Evolutionary conservation across 805 yeast genomes (phyloP).

Genomic region (Wickerhamiella allomyrinae): DNA sequence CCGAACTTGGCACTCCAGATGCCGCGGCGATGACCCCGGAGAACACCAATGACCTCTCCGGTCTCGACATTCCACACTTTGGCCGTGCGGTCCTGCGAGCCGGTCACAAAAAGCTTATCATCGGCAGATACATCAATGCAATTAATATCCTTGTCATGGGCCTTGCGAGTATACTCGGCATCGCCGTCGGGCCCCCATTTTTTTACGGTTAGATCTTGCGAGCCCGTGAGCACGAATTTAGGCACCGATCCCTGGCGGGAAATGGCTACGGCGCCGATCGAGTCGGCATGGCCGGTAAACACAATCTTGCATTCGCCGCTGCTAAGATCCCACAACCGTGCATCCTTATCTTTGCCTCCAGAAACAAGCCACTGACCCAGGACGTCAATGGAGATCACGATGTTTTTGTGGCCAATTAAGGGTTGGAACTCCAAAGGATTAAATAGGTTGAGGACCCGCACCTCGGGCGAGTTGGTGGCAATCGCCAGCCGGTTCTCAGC

Average conservation of each 20-base stretch:
- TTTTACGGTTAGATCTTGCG: slow-evolving; percentile 72
- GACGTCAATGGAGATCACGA: slow-evolving; percentile 66
- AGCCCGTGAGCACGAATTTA: slow-evolving; percentile 61
- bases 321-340: slow-evolving; percentile 60
- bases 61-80: slow-evolving; percentile 74
- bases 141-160: slow-evolving; percentile 94
- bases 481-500: slow-evolving; percentile 60
- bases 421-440: slow-evolving; percentile 31
- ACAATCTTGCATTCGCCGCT: slow-evolving; percentile 38
- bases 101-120: slow-evolving; percentile 78
- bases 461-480: slow-evolving; percentile 87
- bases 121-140: slow-evolving; percentile 82
- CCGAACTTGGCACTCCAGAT: slow-evolving; percentile 85
- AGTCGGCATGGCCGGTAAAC: slow-evolving; percentile 75
- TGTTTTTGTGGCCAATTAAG: slow-evolving; percentile 71
- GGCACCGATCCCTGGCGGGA: slow-evolving; percentile 43
- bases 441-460: slow-evolving; percentile 47
- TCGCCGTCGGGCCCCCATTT: slow-evolving; percentile 49
- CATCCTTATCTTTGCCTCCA: slow-evolving; percentile 79
- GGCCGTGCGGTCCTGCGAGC: slow-evolving; percentile 83
- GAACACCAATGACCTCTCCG: slow-evolving; percentile 78
- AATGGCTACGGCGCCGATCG: slow-evolving; percentile 70
- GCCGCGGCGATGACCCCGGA: slow-evolving; percentile 88
- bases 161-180: slow-evolving; percentile 82
- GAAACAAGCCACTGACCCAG: slow-evolving; percentile 85